These are phyloP conservation scores for Neohortaea acidophila DNA, from an alignment of 495 filamentous ascomycete genomes.

Conservation along the genomic window DNA sequence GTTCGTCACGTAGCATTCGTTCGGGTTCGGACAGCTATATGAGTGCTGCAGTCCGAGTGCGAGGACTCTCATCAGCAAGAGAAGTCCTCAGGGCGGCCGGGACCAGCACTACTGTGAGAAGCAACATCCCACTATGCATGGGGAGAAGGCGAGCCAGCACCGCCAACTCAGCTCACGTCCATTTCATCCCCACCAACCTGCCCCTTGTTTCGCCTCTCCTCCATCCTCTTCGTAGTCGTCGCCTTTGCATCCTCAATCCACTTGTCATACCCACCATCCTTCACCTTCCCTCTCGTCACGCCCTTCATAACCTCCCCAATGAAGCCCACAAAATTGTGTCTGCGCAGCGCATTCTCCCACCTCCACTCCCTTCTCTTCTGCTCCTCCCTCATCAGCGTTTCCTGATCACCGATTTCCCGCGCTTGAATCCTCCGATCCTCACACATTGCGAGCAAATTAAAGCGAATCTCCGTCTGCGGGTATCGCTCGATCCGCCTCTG, in stretches of 20 bases:
- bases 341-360: conserved; percentile 87
- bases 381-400: conserved; percentile 65
- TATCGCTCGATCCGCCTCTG: conserved; percentile 74
- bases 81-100: too few species aligned
- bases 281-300: conserved; percentile 56
- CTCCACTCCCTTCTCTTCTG: conserved; percentile 71
- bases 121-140: too few species aligned
- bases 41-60: too few species aligned
- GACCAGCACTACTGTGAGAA: too few species aligned
- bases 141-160: too few species aligned
- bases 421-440: conserved; percentile 63
- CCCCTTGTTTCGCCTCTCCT: conserved; percentile 39
- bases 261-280: conserved; percentile 59
- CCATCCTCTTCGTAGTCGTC: conserved; percentile 69
- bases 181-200: conserved; percentile 21
- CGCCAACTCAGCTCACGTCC: too few species aligned
- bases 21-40: too few species aligned
- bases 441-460: conserved; percentile 89
- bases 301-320: conserved; percentile 80
- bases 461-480: conserved; percentile 73
- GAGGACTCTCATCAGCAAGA: too few species aligned
- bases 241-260: conserved; percentile 57
- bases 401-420: conserved; percentile 65
- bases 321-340: conserved; percentile 95
- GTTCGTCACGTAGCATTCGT: too few species aligned